These are phyloP conservation scores for Pachysandra terminalis DNA, from an alignment of 164 flowering plant genomes.

Conservation along the genomic window DNA sequence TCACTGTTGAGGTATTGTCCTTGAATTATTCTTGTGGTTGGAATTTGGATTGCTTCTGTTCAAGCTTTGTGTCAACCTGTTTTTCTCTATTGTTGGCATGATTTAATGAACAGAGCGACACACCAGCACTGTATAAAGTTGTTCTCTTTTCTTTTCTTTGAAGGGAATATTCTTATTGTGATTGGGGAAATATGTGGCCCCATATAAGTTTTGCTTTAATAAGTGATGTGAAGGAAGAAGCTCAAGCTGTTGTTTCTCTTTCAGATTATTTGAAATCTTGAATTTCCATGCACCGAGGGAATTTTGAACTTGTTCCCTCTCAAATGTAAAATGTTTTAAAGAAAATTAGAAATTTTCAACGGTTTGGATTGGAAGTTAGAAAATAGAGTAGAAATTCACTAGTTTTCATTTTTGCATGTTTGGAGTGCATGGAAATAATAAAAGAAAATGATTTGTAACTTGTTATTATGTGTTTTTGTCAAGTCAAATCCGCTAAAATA, in stretches of 20 bases:
- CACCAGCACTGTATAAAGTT: not conserved
- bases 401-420: too few species aligned
- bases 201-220: not conserved
- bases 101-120: not conserved
- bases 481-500: too few species aligned
- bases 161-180: constrained; percentile 11
- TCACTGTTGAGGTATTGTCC: not conserved
- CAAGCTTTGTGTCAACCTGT: not conserved
- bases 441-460: too few species aligned
- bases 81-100: not conserved
- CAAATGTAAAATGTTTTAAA: too few species aligned
- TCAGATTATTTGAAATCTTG: too few species aligned
- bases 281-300: too few species aligned
- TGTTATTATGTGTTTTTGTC: too few species aligned
- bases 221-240: constrained; percentile 4
- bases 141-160: not conserved
- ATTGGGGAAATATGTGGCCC: constrained; percentile 3
- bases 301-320: too few species aligned
- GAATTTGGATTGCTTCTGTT: not conserved
- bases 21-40: constrained; percentile 2
- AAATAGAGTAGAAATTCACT: too few species aligned
- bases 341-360: too few species aligned
- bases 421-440: too few species aligned
- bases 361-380: too few species aligned
- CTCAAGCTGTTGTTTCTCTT: not conserved